These are phyloP conservation scores for Ophiocordyceps sinensis DNA, from an alignment of 2,329 filamentous ascomycete genomes.

Conservation along the genomic window DNA sequence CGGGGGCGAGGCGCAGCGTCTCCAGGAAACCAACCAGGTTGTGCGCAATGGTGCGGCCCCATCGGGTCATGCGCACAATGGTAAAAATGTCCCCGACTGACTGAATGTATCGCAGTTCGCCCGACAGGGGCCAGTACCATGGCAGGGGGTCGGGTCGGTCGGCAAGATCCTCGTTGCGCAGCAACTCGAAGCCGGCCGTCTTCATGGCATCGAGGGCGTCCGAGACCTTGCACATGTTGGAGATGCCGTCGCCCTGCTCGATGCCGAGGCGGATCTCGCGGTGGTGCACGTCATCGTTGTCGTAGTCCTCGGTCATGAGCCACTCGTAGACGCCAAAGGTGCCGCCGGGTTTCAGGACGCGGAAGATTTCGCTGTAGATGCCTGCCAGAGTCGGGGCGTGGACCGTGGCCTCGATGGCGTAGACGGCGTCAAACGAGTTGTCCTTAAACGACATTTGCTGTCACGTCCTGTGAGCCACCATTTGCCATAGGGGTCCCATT, in stretches of 20 bases:
- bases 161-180: slow-evolving; percentile 77
- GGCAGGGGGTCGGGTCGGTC: slow-evolving; percentile 60
- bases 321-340: slow-evolving; percentile 97
- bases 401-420: slow-evolving; percentile 93
- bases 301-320: slow-evolving; percentile 94
- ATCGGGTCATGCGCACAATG: slow-evolving; percentile 77
- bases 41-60: slow-evolving; percentile 63
- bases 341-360: slow-evolving; percentile 89
- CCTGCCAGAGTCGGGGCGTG: slow-evolving; percentile 84
- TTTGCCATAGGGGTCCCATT: neutral
- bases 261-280: slow-evolving; percentile 86
- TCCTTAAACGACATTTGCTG: slow-evolving; percentile 79
- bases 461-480: neutral
- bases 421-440: slow-evolving; percentile 86
- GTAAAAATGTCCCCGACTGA: slow-evolving; percentile 68
- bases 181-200: slow-evolving; percentile 71
- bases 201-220: slow-evolving; percentile 75
- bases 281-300: slow-evolving; percentile 76
- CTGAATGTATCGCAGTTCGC: slow-evolving; percentile 71
- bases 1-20: slow-evolving; percentile 57
- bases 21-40: slow-evolving; percentile 65
- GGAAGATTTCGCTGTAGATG: slow-evolving; percentile 89
- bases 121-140: slow-evolving; percentile 89
- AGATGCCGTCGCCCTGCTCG: slow-evolving; percentile 90
- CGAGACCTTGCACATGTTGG: slow-evolving; percentile 84